Evolutionary conservation across 2,329 filamentous ascomycete genomes (phyloP).

Genomic region (Verticillium alfalfae): DNA sequence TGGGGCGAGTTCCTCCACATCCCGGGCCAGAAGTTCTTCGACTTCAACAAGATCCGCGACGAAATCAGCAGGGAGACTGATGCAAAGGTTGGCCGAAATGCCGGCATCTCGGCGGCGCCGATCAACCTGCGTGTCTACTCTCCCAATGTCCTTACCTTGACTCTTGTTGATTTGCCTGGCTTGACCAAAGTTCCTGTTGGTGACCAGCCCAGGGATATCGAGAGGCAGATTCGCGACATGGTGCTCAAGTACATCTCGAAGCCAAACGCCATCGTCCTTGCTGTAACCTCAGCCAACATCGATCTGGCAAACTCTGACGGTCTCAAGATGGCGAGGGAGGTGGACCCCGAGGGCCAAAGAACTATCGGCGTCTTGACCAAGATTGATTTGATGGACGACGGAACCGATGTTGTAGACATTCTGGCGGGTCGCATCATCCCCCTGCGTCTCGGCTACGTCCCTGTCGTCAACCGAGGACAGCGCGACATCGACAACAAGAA

Average conservation of each 20-base stretch:
- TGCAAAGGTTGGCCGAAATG: slow-evolving; percentile 92
- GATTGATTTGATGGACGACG: slow-evolving; percentile 98
- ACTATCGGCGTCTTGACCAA: slow-evolving; percentile 98
- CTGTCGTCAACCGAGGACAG: slow-evolving; percentile 96
- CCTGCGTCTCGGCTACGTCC: slow-evolving; percentile 88
- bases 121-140: slow-evolving; percentile 99
- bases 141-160: slow-evolving; percentile 94
- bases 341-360: slow-evolving; percentile 93
- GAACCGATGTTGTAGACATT: slow-evolving; percentile 97
- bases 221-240: slow-evolving; percentile 95
- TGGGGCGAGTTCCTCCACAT: slow-evolving; percentile 99
- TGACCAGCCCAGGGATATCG: slow-evolving; percentile 94
- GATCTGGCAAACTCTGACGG: slow-evolving; percentile 99
- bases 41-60: slow-evolving; percentile 97
- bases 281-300: slow-evolving; percentile 93
- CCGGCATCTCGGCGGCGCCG: slow-evolving; percentile 89
- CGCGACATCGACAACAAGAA: slow-evolving; percentile 98
- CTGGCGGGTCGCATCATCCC: slow-evolving; percentile 96
- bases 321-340: slow-evolving; percentile 90
- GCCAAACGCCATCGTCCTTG: slow-evolving; percentile 94
- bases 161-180: slow-evolving; percentile 91
- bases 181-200: slow-evolving; percentile 95
- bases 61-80: slow-evolving; percentile 97
- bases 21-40: slow-evolving; percentile 93
- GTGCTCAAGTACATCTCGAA: slow-evolving; percentile 98